Percentiles rank a stretch among this genome's conserved stretches.
These are phyloP conservation scores for Xylaria sp. DNA, from an alignment of 2,329 filamentous ascomycete species.

Conservation along the genomic window DNA sequence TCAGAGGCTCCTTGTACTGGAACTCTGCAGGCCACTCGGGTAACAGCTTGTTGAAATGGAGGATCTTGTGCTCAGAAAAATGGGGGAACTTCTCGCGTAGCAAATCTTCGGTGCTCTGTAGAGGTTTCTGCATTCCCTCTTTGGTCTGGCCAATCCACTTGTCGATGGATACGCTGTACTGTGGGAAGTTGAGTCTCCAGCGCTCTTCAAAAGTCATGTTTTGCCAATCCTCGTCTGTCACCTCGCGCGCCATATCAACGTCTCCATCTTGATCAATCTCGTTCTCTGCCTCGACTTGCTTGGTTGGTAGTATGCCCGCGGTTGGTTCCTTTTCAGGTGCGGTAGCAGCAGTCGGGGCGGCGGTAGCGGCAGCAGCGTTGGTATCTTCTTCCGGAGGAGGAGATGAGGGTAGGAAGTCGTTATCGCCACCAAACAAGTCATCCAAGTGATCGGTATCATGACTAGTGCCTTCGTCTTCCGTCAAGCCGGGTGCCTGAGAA, in stretches of 20 bases:
- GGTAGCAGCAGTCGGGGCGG: not conserved
- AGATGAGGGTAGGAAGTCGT: conserved; percentile 55
- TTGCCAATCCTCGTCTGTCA: conserved; percentile 50
- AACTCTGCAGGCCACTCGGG: conserved; percentile 82
- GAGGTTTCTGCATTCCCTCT: conserved; percentile 74
- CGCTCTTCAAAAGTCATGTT: conserved; percentile 53
- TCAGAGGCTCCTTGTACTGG: conserved; percentile 79
- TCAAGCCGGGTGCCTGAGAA: conserved; percentile 63
- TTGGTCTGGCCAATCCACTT: conserved; percentile 49
- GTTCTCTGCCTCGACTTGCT: conserved; percentile 11
- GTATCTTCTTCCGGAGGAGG: conserved; percentile 52
- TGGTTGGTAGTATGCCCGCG: conserved; percentile 8
- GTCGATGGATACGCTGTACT: conserved; percentile 55
- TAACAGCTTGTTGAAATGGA: conserved; percentile 84
- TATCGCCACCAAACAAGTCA: conserved; percentile 74
- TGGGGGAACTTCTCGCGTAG: conserved; percentile 83
- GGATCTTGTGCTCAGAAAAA: conserved; percentile 78
- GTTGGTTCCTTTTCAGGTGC: conserved; percentile 18
- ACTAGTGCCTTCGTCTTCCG: conserved; percentile 69
- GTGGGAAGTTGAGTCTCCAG: conserved; percentile 55
- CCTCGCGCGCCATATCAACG: conserved; percentile 32
- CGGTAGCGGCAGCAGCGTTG: not conserved
- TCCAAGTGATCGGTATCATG: conserved; percentile 65
- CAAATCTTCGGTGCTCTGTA: conserved; percentile 78
- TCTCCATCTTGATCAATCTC: conserved; percentile 33